Base-by-base conservation (phyloP, 192 early-diverging fungal genomes). In the Martensiomyces pterosporus region DNA sequence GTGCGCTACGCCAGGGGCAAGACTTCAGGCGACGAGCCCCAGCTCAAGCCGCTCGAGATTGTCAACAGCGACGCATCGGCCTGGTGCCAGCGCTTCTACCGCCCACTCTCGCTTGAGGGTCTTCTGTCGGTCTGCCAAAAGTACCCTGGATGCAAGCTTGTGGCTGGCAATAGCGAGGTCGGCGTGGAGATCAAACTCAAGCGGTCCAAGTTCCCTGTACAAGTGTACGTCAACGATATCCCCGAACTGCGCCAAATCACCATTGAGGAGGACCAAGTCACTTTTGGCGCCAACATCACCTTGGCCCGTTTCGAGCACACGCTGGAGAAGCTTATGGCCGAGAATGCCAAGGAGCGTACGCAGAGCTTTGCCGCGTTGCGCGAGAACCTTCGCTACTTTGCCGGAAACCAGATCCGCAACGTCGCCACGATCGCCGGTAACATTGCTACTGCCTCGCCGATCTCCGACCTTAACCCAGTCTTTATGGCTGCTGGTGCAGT, bases 391-490 rank as follows among this genome's bases (percentile, higher is more conserved):
- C 72, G 80, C 48, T 89, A 82, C 65, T 90, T 92, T 79, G 89
- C 89, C 5, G 85, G 89, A 37, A 72, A 69, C 43, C 91, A 93
- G 77, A 86, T 93, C 56, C 78, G 91, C 57, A 92, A 90, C 58
- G 87, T 91, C 3, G 87, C 91, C 3, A 82, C 84, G 7, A 73
- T 92, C 43, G 91, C 84, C 18, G 91, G 91, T 24, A 93, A 91
- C 65, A 85, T 92, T 39, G 82, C 78, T 15, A 92, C 91, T 5
- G 91, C 90, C n/a, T 87, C 84, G 40, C 89, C 91, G 8, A 92
- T 91, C 47, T 90, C 88, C 10, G 89, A 92, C 57, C 71, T 93
- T 43, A 93, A 92, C 64, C 91, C 91, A 2, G 85, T 91, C 24
- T 83, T 89, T 41, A 65, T 93, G 13, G 83, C 89, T 9, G 64